Evolutionary conservation across 2,329 filamentous ascomycete species (phyloP).

Genomic region (Scedosporium minutisporum): DNA sequence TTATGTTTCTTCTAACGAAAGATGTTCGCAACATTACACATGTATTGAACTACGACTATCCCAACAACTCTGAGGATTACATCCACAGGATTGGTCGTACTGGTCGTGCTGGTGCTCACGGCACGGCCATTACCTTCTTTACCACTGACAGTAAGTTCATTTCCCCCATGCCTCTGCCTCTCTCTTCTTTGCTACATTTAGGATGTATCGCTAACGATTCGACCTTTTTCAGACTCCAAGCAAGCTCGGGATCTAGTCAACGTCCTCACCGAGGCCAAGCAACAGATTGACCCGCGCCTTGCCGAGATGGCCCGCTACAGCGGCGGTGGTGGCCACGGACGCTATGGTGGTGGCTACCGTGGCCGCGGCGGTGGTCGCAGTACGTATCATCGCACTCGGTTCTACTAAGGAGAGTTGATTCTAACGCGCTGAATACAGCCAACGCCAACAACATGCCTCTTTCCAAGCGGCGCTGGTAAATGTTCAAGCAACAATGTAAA

Average conservation of each 20-base stretch:
- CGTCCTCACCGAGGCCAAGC: conserved; percentile 92
- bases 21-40: conserved; percentile 99
- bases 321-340: conserved; percentile 69
- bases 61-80: conserved; percentile 98
- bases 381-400: conserved; percentile 29
- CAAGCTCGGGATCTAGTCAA: conserved; percentile 93
- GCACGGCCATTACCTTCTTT: conserved; percentile 97
- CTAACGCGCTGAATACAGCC: conserved; percentile 25
- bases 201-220: conserved; percentile 23
- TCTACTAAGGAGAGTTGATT: conserved; percentile 16
- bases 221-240: conserved; percentile 56
- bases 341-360: conserved; percentile 64
- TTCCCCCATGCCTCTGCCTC: not conserved
- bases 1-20: conserved; percentile 50
- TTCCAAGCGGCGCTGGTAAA: conserved; percentile 41
- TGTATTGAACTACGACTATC: conserved; percentile 99
- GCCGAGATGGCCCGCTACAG: conserved; percentile 92
- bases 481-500: not conserved
- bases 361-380: conserved; percentile 45
- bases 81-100: conserved; percentile 96
- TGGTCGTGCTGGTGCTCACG: conserved; percentile 85
- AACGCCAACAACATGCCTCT: conserved; percentile 42
- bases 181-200: not conserved
- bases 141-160: conserved; percentile 92
- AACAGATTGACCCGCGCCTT: conserved; percentile 92